Evolutionary conservation across 495 filamentous ascomycete genomes (phyloP).

Genomic region (Geoglossum glabrum): DNA sequence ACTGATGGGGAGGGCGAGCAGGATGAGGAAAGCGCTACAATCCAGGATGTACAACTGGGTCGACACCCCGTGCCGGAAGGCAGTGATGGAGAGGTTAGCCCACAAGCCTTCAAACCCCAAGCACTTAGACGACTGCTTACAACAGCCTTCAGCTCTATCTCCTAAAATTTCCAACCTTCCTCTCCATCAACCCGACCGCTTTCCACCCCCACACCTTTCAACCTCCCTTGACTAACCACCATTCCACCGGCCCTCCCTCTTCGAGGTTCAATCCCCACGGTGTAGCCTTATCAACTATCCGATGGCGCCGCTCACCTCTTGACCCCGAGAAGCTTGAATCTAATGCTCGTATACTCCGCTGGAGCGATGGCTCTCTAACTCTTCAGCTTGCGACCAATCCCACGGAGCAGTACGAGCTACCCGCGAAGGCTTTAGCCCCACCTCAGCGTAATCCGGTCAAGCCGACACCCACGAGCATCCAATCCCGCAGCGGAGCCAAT

Average conservation of each 20-base stretch:
- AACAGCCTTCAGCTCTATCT: constrained; percentile 43
- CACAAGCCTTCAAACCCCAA: not conserved
- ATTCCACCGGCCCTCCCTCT: constrained; percentile 20
- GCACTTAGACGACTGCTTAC: not conserved
- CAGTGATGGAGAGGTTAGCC: constrained; percentile 40
- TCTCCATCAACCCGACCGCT: constrained; percentile 51
- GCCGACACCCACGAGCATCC: constrained; percentile 25
- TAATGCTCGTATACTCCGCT: constrained; percentile 56
- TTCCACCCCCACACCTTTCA: constrained; percentile 57
- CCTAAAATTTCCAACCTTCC: constrained; percentile 58
- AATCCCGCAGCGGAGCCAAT: constrained; percentile 5
- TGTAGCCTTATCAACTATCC: constrained; percentile 45
- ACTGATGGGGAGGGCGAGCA: constrained; percentile 25
- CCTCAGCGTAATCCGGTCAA: constrained; percentile 25
- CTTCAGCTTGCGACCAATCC: constrained; percentile 54
- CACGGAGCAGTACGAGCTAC: constrained; percentile 58
- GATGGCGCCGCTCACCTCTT: constrained; percentile 48
- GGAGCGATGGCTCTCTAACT: constrained; percentile 73
- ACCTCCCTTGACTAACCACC: constrained; percentile 35
- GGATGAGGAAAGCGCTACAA: constrained; percentile 25
- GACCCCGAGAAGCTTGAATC: constrained; percentile 41
- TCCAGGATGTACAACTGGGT: constrained; percentile 39
- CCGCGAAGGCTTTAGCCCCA: constrained; percentile 55
- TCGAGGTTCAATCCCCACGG: constrained; percentile 35
- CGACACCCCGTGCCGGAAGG: constrained; percentile 50